Conservation (phyloP, 2,329 filamentous ascomycete genomes). For the Clarireedia paspali region DNA sequence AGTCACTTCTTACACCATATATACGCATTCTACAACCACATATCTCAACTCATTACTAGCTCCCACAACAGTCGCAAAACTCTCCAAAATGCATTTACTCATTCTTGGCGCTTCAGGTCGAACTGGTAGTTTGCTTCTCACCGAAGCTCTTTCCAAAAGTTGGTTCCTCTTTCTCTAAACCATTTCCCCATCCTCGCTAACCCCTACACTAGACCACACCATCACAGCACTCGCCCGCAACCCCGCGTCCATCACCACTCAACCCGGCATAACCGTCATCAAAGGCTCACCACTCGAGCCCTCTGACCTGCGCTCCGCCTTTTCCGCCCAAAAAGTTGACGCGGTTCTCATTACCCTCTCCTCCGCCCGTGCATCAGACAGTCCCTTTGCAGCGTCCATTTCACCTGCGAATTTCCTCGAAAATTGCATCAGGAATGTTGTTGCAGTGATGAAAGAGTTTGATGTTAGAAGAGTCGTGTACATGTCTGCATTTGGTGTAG, state of each 20-base stretch:
- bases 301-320: conserved; percentile 2
- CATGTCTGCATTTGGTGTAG: conserved; percentile 43
- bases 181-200: background rate
- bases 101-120: conserved; percentile 39
- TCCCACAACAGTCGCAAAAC: background rate
- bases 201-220: conserved; percentile 29
- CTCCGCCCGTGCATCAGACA: conserved; percentile 38
- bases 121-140: conserved; percentile 37
- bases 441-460: conserved; percentile 31
- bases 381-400: conserved; percentile 36
- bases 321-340: conserved; percentile 19
- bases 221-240: conserved; percentile 41
- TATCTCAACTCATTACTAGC: background rate
- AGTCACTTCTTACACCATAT: too few relatives aligned
- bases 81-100: conserved; percentile 35
- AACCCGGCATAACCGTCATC: conserved; percentile 32
- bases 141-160: conserved; percentile 30
- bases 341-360: conserved; percentile 43
- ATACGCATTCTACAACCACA: background rate
- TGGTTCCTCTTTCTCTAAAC: background rate
- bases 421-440: background rate
- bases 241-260: conserved; percentile 26
- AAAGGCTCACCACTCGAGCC: conserved; percentile 24
- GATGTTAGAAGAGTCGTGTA: conserved; percentile 36
- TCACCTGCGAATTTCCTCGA: conserved; percentile 1